Conservation (phyloP, 2,329 filamentous ascomycete species). For the Tolypocladium tropicale region DNA sequence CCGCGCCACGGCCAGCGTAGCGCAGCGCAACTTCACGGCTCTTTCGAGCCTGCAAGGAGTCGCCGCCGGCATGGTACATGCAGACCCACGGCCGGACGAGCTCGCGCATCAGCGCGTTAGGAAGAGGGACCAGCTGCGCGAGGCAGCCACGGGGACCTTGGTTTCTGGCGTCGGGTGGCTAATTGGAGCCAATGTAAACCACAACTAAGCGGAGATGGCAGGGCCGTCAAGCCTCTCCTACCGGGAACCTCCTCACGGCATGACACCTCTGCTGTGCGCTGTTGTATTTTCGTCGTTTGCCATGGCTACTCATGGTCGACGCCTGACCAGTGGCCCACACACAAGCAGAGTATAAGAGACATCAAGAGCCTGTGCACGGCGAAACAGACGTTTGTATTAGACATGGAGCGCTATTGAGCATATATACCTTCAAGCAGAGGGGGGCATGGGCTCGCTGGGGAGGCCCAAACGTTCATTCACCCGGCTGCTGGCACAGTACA, state of each 20-base stretch:
- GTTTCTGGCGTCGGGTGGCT: slow-evolving; percentile 60
- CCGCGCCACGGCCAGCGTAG: slow-evolving; percentile 47
- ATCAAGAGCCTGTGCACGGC: neutral
- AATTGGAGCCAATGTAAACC: slow-evolving; percentile 41
- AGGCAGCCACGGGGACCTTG: slow-evolving; percentile 56
- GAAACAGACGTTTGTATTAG: neutral
- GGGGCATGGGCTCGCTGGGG: too few relatives aligned
- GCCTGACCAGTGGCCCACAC: neutral
- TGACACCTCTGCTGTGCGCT: neutral
- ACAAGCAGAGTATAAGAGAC: neutral
- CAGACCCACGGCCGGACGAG: slow-evolving; percentile 12
- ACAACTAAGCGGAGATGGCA: slow-evolving; percentile 1
- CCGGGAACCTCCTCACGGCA: neutral
- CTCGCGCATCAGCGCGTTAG: slow-evolving; percentile 35
- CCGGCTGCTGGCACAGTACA: neutral
- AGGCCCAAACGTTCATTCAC: too few relatives aligned
- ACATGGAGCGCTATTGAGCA: neutral
- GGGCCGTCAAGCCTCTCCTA: neutral
- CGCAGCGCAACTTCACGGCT: slow-evolving; percentile 46
- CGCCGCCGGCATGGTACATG: slow-evolving; percentile 5
- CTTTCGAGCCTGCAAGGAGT: slow-evolving; percentile 38
- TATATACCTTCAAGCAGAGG: neutral
- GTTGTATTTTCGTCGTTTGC: neutral
- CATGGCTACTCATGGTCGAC: neutral
- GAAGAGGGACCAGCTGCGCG: slow-evolving; percentile 62